Conservation (phyloP, 1,139 yeast species). For the Nakaseomyces bracarensis region DNA sequence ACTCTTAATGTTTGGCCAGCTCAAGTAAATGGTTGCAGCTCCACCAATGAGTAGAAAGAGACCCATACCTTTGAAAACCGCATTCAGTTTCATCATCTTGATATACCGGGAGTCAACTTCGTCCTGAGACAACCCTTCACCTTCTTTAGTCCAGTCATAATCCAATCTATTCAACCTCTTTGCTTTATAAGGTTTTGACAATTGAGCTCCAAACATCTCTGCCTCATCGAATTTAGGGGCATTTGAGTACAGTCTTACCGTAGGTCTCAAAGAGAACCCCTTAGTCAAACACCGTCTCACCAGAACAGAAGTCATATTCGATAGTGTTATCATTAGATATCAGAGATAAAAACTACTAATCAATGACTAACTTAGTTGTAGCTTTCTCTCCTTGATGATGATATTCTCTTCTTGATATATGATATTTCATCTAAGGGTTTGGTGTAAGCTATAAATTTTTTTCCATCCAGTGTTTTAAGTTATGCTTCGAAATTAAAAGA, state of each 20-base stretch:
- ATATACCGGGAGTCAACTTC: conserved; percentile 10
- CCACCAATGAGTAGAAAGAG: conserved; percentile 19
- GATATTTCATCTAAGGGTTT: too few relatives aligned
- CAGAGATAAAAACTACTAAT: too few relatives aligned
- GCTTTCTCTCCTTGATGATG: too few relatives aligned
- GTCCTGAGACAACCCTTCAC: conserved; percentile 12
- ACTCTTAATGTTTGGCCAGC: conserved; percentile 24
- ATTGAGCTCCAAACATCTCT: conserved; percentile 22
- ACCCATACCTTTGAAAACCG: conserved; percentile 22
- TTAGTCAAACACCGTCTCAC: not conserved
- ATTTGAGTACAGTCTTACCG: conserved; percentile 11
- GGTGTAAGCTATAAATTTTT: too few relatives aligned
- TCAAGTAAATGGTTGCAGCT: conserved; percentile 18
- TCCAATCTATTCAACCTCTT: conserved; percentile 11
- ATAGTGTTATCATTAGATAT: too few relatives aligned
- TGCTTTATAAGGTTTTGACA: conserved; percentile 22
- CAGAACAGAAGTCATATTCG: not conserved
- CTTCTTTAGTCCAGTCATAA: conserved; percentile 15
- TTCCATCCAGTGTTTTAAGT: too few relatives aligned
- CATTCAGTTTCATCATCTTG: conserved; percentile 18
- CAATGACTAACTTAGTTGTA: too few relatives aligned
- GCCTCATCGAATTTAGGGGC: conserved; percentile 29
- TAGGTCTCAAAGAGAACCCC: not conserved
- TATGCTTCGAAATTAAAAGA: too few relatives aligned
- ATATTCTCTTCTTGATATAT: too few relatives aligned